Base-by-base conservation (phyloP, 306 rosid genomes). In the Dryas drummondii region DNA sequence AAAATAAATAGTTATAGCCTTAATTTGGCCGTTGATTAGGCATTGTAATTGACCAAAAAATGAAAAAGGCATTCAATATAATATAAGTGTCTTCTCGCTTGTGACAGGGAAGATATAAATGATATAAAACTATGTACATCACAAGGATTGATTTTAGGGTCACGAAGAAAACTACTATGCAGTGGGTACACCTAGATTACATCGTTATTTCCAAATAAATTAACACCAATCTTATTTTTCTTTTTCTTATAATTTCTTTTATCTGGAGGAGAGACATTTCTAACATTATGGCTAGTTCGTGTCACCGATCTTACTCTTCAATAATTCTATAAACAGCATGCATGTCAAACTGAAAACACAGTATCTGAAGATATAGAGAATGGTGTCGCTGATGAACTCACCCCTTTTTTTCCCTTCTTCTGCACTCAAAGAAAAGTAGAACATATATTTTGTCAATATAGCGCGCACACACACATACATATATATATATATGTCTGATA, bases 351-450 rank as follows among this genome's bases (percentile, higher is more conserved):
- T 41, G 73, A 79, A 60, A 37, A 64, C 53, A 57, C 72, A 32
- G 37, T 32, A 40, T 82, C 87, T 45, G 66, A 52, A 32, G 87
- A 88, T 13, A 37, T 79, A 16, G 88, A 78, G 71, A 74, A 46
- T 58, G 88, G 71, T 54, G 83, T 70, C 62, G 83, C 71, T 48
- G 88, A 66, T 68, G 86, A 45, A 63, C 71, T 57, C 37, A 71
- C 41, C 11, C 68, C 75, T n/a, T 50, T 82, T 70, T 79, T 80
- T 76, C 75, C 73, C 66, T 45, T 76, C 90, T 91, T 76, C 91
- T 91, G 85, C 80, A 49, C 14, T 40, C 61, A 19, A 53, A 70
- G 9, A 14, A 70, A 78, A 41, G 50, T 15, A 16, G 68, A 41
- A 8, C 4, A 32, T 32, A 37, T 1, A 42, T 11, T 63, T 4